These are phyloP conservation scores for Capronia coronata DNA, from an alignment of 2,329 filamentous ascomycete genomes.

Conservation along the genomic window DNA sequence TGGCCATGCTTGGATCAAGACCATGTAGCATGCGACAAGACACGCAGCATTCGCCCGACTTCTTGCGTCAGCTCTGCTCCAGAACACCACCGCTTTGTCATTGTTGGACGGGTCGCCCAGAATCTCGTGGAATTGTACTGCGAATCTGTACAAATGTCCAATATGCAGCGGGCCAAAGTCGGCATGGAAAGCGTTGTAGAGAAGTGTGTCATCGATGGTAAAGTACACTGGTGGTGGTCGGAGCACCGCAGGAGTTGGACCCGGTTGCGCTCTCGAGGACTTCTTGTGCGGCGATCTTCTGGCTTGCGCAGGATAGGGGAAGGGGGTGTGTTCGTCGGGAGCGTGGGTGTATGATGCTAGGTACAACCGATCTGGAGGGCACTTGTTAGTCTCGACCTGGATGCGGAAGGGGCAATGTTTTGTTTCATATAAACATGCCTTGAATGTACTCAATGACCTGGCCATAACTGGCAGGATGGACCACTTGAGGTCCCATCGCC, in stretches of 20 bases:
- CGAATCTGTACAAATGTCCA: conserved; percentile 92
- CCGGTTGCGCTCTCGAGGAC: conserved; percentile 59
- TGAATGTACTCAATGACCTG: conserved; percentile 96
- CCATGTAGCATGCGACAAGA: conserved; percentile 96
- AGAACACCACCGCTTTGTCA: conserved; percentile 87
- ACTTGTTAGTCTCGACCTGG: conserved; percentile 17
- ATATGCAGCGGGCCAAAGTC: conserved; percentile 98
- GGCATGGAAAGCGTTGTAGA: conserved; percentile 98
- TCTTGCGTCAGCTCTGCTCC: conserved; percentile 83
- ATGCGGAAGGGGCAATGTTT: conserved; percentile 33
- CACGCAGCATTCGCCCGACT: conserved; percentile 88
- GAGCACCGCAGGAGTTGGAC: conserved; percentile 45
- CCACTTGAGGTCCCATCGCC: conserved; percentile 26
- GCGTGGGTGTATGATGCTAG: conserved; percentile 82
- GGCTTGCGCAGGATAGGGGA: conserved; percentile 65
- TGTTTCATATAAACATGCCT: conserved; percentile 56
- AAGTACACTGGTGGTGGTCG: conserved; percentile 78
- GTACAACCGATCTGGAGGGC: conserved; percentile 75
- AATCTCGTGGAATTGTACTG: conserved; percentile 91
- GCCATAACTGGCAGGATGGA: conserved; percentile 60
- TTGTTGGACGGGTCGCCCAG: conserved; percentile 86
- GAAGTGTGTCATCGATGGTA: conserved; percentile 80
- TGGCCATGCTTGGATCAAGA: conserved; percentile 94
- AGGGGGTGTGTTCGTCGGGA: conserved; percentile 73
- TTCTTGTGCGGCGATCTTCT: conserved; percentile 67